Percentiles rank a stretch among this genome's conserved stretches.
Conservation (phyloP, 371 early-diverging fungal species). For the Saksenaea oblongispora region DNA sequence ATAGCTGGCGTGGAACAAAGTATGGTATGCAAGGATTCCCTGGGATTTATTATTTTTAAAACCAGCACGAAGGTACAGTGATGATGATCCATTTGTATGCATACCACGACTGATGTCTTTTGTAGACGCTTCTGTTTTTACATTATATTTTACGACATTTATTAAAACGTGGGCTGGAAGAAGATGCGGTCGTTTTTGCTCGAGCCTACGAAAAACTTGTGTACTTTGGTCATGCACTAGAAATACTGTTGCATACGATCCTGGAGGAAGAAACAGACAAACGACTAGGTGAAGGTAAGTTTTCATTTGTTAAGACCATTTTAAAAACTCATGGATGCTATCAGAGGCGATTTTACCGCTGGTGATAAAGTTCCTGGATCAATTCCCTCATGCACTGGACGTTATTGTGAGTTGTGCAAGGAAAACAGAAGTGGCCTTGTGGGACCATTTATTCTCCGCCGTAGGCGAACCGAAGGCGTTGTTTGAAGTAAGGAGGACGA, state of each 20-base stretch:
- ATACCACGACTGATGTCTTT: neutral
- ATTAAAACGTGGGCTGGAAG: slow-evolving; percentile 50
- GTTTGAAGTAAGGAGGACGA: slow-evolving; percentile 63
- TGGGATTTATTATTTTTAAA: slow-evolving; percentile 66
- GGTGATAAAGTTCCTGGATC: slow-evolving; percentile 72
- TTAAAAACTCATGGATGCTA: neutral
- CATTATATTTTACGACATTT: slow-evolving; percentile 71
- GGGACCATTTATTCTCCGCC: slow-evolving; percentile 82
- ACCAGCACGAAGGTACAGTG: slow-evolving; percentile 66
- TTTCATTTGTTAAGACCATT: neutral
- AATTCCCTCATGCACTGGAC: slow-evolving; percentile 76
- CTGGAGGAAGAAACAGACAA: slow-evolving; percentile 76
- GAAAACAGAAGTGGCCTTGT: slow-evolving; percentile 89
- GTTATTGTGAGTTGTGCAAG: slow-evolving; percentile 88
- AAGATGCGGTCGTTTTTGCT: slow-evolving; percentile 68
- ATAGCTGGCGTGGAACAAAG: slow-evolving; percentile 79
- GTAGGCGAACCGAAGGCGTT: slow-evolving; percentile 79
- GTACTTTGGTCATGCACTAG: slow-evolving; percentile 85
- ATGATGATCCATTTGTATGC: neutral
- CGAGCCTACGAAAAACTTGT: slow-evolving; percentile 64
- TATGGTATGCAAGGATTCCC: slow-evolving; percentile 53
- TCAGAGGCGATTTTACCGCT: slow-evolving; percentile 66
- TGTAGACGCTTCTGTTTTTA: slow-evolving; percentile 77
- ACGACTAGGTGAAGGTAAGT: slow-evolving; percentile 8
- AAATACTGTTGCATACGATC: slow-evolving; percentile 81